phyloP scores from a whole-genome alignment of 1,284 basidiomycete species.

The Papiliotrema nemorosa region DNA sequence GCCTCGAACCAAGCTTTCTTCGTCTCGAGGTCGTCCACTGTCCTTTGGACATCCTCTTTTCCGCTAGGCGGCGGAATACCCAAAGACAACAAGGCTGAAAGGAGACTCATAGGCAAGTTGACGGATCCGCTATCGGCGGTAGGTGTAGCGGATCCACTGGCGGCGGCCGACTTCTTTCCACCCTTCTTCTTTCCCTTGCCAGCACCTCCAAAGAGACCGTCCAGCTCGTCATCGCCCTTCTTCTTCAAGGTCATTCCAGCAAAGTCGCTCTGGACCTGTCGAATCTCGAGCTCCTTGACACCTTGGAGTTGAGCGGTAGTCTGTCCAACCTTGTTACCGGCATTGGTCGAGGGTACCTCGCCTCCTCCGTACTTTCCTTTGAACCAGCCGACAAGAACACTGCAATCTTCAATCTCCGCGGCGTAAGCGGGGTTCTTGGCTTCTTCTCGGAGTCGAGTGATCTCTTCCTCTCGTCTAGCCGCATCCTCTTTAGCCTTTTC shows the following conservation, averaged over 20 bases:
- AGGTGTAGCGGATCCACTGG: constrained; percentile 48
- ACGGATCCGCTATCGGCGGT: constrained; percentile 52
- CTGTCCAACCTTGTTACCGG: constrained; percentile 22
- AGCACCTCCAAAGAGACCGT: constrained; percentile 75
- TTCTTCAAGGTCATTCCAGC: constrained; percentile 78
- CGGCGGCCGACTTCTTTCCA: constrained; percentile 57
- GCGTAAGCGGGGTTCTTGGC: constrained; percentile 88
- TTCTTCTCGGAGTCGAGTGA: constrained; percentile 80
- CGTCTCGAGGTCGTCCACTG: constrained; percentile 83
- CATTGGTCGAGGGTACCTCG: constrained; percentile 40
- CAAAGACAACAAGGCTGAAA: constrained; percentile 79
- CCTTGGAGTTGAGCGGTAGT: constrained; percentile 57
- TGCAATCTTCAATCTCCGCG: constrained; percentile 90
- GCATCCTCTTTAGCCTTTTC: constrained; percentile 82
- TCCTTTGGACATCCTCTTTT: constrained; percentile 71
- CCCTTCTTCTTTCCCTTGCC: constrained; percentile 63
- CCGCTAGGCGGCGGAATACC: constrained; percentile 87
- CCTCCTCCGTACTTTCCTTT: constrained; percentile 62
- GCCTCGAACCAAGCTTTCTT: constrained; percentile 93
- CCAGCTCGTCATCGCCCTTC: constrained; percentile 82
- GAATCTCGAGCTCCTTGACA: constrained; percentile 77
- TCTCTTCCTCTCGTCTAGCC: constrained; percentile 75
- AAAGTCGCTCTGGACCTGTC: constrained; percentile 71
- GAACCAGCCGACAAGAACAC: constrained; percentile 71
- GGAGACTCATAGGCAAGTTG: constrained; percentile 78